A percentile compares a stretch with the other conserved stretches of the same genome.
Evolutionary conservation across 495 filamentous ascomycete genomes (phyloP).

Genomic region (Polyplosphaeria fusca): DNA sequence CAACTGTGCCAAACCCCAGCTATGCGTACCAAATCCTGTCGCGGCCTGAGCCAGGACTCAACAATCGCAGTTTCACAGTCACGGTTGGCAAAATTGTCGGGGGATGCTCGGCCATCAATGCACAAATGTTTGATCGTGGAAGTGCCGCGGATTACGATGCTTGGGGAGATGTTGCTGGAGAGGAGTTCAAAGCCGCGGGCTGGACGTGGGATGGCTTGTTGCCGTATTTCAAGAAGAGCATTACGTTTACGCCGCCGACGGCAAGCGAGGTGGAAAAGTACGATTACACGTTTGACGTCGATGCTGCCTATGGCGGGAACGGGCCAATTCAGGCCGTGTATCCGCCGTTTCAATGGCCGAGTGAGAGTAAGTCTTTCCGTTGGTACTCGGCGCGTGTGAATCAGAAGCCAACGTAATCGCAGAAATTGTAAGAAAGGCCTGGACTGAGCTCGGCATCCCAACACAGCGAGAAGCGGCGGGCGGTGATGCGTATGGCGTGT

Average conservation of each 20-base stretch:
- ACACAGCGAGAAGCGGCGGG: constrained; percentile 6
- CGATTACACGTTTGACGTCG: constrained; percentile 11
- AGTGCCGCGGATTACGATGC: constrained; percentile 19
- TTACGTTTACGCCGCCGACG: constrained; percentile 3
- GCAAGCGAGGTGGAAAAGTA: not conserved
- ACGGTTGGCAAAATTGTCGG: constrained; percentile 21
- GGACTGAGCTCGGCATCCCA: constrained; percentile 9
- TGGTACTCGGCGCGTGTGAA: not conserved
- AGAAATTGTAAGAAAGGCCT: constrained; percentile 6
- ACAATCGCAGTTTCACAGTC: constrained; percentile 8
- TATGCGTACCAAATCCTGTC: constrained; percentile 9
- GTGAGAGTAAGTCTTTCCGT: constrained; percentile 2
- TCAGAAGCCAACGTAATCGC: not conserved
- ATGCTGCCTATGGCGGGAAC: constrained; percentile 16
- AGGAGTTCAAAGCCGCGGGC: constrained; percentile 5
- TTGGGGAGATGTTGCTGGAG: constrained; percentile 15
- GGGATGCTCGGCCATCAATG: constrained; percentile 23
- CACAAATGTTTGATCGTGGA: constrained; percentile 19
- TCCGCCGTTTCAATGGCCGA: constrained; percentile 19
- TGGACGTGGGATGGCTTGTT: constrained; percentile 20
- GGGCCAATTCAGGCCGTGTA: constrained; percentile 9
- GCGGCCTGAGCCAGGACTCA: constrained; percentile 1
- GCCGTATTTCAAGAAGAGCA: constrained; percentile 27
- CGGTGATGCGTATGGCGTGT: constrained; percentile 9
- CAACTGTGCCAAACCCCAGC: constrained; percentile 1